Conservation (phyloP, 164 flowering plant species). For the Berberis vulgaris region DNA sequence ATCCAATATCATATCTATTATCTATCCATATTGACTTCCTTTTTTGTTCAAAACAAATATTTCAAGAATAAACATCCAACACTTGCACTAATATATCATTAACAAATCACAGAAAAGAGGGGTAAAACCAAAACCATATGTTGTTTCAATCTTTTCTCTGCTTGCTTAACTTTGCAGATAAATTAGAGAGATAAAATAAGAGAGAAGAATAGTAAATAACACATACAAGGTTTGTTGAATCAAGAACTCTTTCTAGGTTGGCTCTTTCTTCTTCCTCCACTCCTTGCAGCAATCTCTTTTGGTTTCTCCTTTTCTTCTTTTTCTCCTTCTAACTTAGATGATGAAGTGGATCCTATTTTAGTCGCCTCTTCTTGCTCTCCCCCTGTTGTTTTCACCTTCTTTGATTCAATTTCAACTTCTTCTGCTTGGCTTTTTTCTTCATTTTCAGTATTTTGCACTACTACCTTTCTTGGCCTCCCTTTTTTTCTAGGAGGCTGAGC, state of each 20-base stretch:
- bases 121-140: too few species aligned
- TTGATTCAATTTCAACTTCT: constrained; percentile 15
- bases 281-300: constrained; percentile 15
- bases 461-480: constrained; percentile 54
- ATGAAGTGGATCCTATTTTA: too few species aligned
- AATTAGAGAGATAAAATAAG: not conserved
- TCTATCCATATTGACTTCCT: too few species aligned
- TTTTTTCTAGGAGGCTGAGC: constrained; percentile 34
- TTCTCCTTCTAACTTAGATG: constrained; percentile 2
- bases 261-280: constrained; percentile 49
- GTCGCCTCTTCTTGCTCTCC: constrained; percentile 6
- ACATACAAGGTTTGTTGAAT: not conserved
- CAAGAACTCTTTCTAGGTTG: constrained; percentile 52
- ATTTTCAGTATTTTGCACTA: constrained; percentile 16
- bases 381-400: constrained; percentile 16
- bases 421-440: constrained; percentile 10
- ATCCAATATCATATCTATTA: too few species aligned
- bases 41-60: too few species aligned
- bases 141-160: too few species aligned
- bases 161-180: not conserved
- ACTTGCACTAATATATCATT: too few species aligned
- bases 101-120: too few species aligned
- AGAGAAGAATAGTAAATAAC: not conserved
- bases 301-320: constrained; percentile 5
- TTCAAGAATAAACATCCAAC: too few species aligned